A percentile compares a stretch with the other conserved stretches of the same genome.
These are phyloP conservation scores for Prunus kanzakura DNA, from an alignment of 306 rosid species.

Conservation along the genomic window DNA sequence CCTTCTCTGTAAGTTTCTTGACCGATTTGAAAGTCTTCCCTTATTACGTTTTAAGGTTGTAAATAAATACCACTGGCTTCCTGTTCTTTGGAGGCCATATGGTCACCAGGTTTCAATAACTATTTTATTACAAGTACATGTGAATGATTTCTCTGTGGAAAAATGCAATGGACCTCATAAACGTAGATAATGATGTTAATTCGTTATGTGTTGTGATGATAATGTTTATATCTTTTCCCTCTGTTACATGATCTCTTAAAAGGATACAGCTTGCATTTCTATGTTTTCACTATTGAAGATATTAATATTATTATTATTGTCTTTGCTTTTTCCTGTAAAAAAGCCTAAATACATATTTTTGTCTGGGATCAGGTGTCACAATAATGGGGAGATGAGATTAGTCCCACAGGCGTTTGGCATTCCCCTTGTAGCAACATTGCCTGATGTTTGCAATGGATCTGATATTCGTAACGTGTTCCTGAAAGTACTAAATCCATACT, in stretches of 20 bases:
- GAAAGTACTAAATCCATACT: constrained; percentile 54
- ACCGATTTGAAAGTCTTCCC: no score
- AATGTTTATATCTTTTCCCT: not conserved
- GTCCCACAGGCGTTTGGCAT: constrained; percentile 40
- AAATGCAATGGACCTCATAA: no score
- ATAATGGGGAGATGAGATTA: constrained; percentile 14
- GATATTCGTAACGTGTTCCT: constrained; percentile 53
- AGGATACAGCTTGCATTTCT: not conserved
- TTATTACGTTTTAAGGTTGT: no score
- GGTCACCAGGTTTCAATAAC: no score
- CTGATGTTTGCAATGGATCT: constrained; percentile 42
- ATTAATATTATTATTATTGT: not conserved
- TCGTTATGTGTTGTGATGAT: no score
- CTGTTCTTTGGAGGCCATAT: no score
- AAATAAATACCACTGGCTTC: no score
- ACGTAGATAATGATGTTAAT: no score
- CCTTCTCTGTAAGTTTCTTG: no score
- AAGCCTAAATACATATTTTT: not conserved
- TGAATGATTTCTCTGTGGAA: no score
- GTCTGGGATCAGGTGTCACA: constrained; percentile 32
- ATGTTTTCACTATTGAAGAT: not conserved
- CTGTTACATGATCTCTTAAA: not conserved
- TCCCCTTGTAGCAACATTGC: constrained; percentile 65
- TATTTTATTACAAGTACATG: no score
- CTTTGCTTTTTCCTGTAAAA: not conserved